These are phyloP conservation scores for Leccinum pachyderme DNA, from an alignment of 1,284 basidiomycete genomes.

Conservation along the genomic window DNA sequence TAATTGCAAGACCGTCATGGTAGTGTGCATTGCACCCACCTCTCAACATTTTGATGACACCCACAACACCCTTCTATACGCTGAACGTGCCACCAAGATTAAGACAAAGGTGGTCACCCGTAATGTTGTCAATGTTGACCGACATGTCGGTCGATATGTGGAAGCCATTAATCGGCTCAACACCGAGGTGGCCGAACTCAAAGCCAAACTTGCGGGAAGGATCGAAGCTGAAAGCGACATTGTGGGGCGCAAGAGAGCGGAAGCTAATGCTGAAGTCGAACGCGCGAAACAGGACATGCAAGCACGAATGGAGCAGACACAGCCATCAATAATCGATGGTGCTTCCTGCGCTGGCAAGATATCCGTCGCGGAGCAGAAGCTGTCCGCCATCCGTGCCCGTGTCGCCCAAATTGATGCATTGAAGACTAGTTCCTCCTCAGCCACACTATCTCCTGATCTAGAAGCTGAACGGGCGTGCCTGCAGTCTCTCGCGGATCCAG, in stretches of 20 bases:
- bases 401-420: constrained; percentile 62
- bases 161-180: constrained; percentile 91
- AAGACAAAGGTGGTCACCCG: constrained; percentile 91
- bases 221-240: constrained; percentile 60
- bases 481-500: constrained; percentile 63
- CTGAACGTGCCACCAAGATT: constrained; percentile 95
- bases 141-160: constrained; percentile 91
- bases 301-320: constrained; percentile 65
- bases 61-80: constrained; percentile 94
- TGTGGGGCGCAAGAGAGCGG: constrained; percentile 59
- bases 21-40: constrained; percentile 93
- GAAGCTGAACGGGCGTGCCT: constrained; percentile 75
- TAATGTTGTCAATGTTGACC: constrained; percentile 90
- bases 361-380: constrained; percentile 70
- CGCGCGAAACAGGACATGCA: constrained; percentile 69
- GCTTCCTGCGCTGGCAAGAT: constrained; percentile 75
- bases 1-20: constrained; percentile 98
- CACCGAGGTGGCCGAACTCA: constrained; percentile 80
- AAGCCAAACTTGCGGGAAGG: constrained; percentile 77
- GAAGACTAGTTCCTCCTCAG: constrained; percentile 36
- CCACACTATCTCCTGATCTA: constrained; percentile 54
- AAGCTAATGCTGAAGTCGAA: constrained; percentile 68
- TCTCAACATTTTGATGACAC: constrained; percentile 96
- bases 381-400: constrained; percentile 63
- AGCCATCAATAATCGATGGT: constrained; percentile 72